These are phyloP conservation scores for Podospora pseudocomata DNA, from an alignment of 495 filamentous ascomycete genomes.

Conservation along the genomic window DNA sequence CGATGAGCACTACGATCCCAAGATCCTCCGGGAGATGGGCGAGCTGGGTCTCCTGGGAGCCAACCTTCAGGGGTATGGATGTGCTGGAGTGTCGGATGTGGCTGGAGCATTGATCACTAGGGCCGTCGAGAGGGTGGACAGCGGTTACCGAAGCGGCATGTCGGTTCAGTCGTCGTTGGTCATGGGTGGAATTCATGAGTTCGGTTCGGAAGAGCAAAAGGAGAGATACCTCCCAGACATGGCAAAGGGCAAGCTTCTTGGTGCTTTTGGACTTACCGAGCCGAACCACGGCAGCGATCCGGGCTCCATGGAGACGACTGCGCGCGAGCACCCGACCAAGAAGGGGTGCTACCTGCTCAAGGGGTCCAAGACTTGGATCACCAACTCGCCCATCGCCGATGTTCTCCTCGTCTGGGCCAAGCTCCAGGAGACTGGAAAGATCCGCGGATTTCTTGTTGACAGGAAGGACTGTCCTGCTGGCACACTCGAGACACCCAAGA, in stretches of 20 bases:
- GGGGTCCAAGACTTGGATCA: slow-evolving; percentile 97
- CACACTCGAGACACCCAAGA: slow-evolving; percentile 82
- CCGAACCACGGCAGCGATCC: slow-evolving; percentile 98
- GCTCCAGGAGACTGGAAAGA: slow-evolving; percentile 83
- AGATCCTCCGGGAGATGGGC: slow-evolving; percentile 93
- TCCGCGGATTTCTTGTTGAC: slow-evolving; percentile 90
- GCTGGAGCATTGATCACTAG: slow-evolving; percentile 91
- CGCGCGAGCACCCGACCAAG: slow-evolving; percentile 82
- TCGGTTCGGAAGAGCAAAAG: slow-evolving; percentile 85
- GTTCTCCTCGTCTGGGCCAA: slow-evolving; percentile 94
- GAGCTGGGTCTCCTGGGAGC: slow-evolving; percentile 88
- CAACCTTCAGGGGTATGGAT: slow-evolving; percentile 87
- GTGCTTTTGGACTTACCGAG: slow-evolving; percentile 93
- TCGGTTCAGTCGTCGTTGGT: slow-evolving; percentile 91
- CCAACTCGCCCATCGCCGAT: slow-evolving; percentile 93
- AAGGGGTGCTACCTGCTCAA: slow-evolving; percentile 76
- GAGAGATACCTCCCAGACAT: slow-evolving; percentile 78
- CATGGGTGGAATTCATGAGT: slow-evolving; percentile 96
- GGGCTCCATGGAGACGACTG: slow-evolving; percentile 89
- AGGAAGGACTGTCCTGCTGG: slow-evolving; percentile 75
- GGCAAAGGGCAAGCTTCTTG: slow-evolving; percentile 81
- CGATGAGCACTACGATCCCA: slow-evolving; percentile 84
- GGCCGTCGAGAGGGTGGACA: slow-evolving; percentile 94
- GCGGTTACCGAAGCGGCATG: slow-evolving; percentile 92
- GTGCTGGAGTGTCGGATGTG: slow-evolving; percentile 89